Evolutionary conservation across 176 grass and related monocot species (phyloP).

Genomic region (Ensete glaucum): DNA sequence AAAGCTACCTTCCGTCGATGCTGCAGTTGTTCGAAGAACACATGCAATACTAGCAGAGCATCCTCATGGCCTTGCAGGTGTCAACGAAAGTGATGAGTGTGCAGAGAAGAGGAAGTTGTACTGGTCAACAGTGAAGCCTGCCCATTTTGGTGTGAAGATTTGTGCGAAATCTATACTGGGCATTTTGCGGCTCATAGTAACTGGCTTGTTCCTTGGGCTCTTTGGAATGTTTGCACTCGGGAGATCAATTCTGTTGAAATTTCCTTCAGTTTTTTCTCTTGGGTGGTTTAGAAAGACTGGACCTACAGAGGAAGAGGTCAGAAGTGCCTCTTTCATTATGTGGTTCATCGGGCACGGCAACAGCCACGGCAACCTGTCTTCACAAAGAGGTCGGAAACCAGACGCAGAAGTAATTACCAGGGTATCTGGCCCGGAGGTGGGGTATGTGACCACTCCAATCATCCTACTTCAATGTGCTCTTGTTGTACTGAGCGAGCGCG

Average conservation of each 20-base stretch:
- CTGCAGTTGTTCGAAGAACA: slow-evolving; percentile 68
- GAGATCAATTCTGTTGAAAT: slow-evolving; percentile 64
- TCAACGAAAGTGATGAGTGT: slow-evolving; percentile 46
- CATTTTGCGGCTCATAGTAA: slow-evolving; percentile 26
- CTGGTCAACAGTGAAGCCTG: slow-evolving; percentile 69
- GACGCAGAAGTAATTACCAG: slow-evolving; percentile 66
- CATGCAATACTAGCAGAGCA: slow-evolving; percentile 41
- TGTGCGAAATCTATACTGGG: slow-evolving; percentile 42
- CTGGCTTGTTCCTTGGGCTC: slow-evolving; percentile 48
- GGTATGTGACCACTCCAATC: slow-evolving; percentile 76
- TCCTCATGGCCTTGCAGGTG: slow-evolving; percentile 52
- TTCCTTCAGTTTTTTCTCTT: slow-evolving; percentile 56
- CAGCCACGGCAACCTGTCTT: slow-evolving; percentile 23
- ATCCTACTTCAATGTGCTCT: slow-evolving; percentile 67
- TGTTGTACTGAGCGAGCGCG: slow-evolving; percentile 49
- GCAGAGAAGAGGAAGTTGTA: slow-evolving; percentile 37
- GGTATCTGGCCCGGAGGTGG: slow-evolving; percentile 63
- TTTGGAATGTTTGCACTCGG: slow-evolving; percentile 46
- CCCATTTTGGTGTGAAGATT: slow-evolving; percentile 68
- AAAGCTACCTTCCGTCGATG: slow-evolving; percentile 70
- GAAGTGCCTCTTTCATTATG: slow-evolving; percentile 75
- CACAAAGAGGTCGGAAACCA: slow-evolving; percentile 32
- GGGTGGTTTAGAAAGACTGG: slow-evolving; percentile 58
- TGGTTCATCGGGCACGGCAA: slow-evolving; percentile 65
- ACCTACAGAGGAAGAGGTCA: slow-evolving; percentile 67